phyloP scores from a whole-genome alignment of 441 rosid genomes.

The Oxalis stricta region DNA sequence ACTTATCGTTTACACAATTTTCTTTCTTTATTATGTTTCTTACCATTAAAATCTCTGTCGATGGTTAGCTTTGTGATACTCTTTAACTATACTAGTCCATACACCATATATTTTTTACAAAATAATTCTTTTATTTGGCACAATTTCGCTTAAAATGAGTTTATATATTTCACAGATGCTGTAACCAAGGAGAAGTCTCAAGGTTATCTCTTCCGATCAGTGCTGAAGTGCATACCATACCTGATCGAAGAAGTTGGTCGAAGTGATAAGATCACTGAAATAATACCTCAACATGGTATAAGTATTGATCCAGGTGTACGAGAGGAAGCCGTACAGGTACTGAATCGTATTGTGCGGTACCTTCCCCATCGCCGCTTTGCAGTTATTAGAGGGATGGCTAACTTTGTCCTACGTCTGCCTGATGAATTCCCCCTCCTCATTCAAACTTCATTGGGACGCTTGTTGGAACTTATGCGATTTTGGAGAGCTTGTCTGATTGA shows the following conservation, averaged over 20 bases:
- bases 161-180: slow-evolving; percentile 54
- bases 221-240: slow-evolving; percentile 92
- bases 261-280: slow-evolving; percentile 94
- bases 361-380: slow-evolving; percentile 96
- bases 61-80: no score
- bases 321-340: slow-evolving; percentile 96
- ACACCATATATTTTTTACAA: no score
- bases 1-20: no score
- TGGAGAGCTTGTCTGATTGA: slow-evolving; percentile 95
- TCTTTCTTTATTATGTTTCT: no score
- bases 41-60: no score
- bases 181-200: slow-evolving; percentile 97
- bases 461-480: slow-evolving; percentile 96
- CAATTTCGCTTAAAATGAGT: slow-evolving; percentile 4
- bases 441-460: slow-evolving; percentile 88
- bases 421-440: slow-evolving; percentile 98
- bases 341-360: slow-evolving; percentile 83
- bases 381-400: slow-evolving; percentile 99
- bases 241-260: slow-evolving; percentile 98
- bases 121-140: no score
- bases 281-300: slow-evolving; percentile 98
- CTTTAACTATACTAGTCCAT: no score
- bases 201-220: slow-evolving; percentile 87
- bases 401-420: slow-evolving; percentile 82
- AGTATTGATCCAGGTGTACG: slow-evolving; percentile 99